Percentiles rank a stretch among this genome's conserved stretches.
phyloP scores from a whole-genome alignment of 805 yeast genomes.

The Cyberlindnera bimundalis region DNA sequence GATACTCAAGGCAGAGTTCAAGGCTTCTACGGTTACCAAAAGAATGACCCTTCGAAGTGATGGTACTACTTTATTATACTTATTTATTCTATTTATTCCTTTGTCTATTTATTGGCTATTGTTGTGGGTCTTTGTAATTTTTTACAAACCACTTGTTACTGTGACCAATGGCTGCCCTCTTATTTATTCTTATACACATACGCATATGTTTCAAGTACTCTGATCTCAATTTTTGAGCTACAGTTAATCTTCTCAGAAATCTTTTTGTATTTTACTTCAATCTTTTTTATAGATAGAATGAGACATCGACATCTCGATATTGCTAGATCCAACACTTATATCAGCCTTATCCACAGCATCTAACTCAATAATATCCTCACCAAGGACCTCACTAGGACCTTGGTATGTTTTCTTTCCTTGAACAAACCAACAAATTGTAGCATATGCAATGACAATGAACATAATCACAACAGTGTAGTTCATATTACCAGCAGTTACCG shows the following conservation, averaged over 20 bases:
- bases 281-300: background rate
- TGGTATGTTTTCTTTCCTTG: conserved; percentile 27
- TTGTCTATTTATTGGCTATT: background rate
- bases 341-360: background rate
- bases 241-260: too few species aligned
- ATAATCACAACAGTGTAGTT: conserved; percentile 28
- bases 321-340: background rate
- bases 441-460: conserved; percentile 23
- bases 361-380: too few species aligned
- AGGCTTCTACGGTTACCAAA: conserved; percentile 83
- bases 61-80: background rate
- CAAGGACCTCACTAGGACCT: conserved; percentile 27
- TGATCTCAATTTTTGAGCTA: too few species aligned
- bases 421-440: conserved; percentile 24
- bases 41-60: conserved; percentile 79
- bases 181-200: too few species aligned
- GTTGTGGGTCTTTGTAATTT: too few species aligned
- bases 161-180: too few species aligned
- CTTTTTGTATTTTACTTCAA: background rate
- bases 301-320: too few species aligned
- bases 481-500: conserved; percentile 27
- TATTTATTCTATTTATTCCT: conserved; percentile 4
- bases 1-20: conserved; percentile 58
- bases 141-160: too few species aligned
- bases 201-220: too few species aligned